Conservation (phyloP, 495 filamentous ascomycete species). For the Rusavskia elegans region DNA sequence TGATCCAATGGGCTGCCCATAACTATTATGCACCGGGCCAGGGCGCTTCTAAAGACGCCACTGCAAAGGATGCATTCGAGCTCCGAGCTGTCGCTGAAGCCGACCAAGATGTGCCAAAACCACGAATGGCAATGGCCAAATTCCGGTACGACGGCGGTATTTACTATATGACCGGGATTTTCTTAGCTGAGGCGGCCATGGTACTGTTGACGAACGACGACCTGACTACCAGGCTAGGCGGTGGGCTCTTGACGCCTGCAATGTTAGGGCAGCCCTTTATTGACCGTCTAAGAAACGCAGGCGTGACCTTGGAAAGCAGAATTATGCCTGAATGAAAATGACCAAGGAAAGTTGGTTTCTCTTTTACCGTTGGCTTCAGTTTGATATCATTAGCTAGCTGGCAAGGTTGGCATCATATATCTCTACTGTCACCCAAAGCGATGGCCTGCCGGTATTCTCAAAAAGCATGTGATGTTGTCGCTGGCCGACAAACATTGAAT, state of each 20-base stretch:
- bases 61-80: constrained; percentile 41
- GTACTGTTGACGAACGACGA: constrained; percentile 50
- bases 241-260: constrained; percentile 72
- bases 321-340: constrained; percentile 4
- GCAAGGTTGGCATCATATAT: no score
- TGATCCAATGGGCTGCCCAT: constrained; percentile 33
- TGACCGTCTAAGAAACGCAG: constrained; percentile 43
- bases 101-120: constrained; percentile 29
- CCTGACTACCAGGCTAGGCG: constrained; percentile 37
- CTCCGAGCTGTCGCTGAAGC: constrained; percentile 50
- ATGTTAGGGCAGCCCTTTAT: constrained; percentile 62
- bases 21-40: constrained; percentile 41
- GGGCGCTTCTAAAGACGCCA: constrained; percentile 43
- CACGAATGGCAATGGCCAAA: constrained; percentile 39
- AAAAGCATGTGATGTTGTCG: not conserved
- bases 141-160: constrained; percentile 42
- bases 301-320: constrained; percentile 7
- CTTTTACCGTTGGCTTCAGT: not conserved
- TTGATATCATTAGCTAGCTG: no score
- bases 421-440: no score
- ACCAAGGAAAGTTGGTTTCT: not conserved
- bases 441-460: no score
- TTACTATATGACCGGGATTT: constrained; percentile 55
- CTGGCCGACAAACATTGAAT: not conserved
- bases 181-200: constrained; percentile 54